Conservation (phyloP, 192 early-diverging fungal genomes). For the Coemansia sp. region DNA sequence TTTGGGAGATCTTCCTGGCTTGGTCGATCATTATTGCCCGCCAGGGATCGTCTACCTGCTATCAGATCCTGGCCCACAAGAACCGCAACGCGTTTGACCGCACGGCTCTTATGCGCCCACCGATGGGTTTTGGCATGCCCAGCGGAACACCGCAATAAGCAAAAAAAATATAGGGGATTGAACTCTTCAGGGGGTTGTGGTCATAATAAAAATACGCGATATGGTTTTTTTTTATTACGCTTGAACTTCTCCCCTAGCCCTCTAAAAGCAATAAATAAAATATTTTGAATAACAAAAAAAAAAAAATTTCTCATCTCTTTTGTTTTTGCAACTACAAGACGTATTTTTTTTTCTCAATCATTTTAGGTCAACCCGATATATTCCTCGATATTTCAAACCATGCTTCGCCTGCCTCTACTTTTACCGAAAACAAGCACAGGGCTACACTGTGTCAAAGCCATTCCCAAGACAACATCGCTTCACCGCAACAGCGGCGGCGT, state of each 20-base stretch:
- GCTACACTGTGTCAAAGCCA: no score
- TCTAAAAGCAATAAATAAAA: no score
- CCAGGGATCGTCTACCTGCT: constrained; percentile 95
- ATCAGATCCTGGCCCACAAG: constrained; percentile 96
- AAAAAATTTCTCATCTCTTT: no score
- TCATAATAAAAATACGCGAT: no score
- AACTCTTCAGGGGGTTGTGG: no score
- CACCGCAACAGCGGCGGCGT: background rate
- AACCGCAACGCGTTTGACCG: constrained; percentile 96
- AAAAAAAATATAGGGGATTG: background rate
- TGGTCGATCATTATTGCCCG: constrained; percentile 95
- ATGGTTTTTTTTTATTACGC: no score
- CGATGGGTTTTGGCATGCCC: constrained; percentile 34
- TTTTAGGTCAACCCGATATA: background rate
- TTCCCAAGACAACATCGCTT: no score
- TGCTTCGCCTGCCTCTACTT: background rate
- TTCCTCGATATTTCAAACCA: background rate
- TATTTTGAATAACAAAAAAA: no score
- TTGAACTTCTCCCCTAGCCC: no score
- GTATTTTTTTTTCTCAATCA: background rate
- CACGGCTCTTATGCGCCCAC: constrained; percentile 57
- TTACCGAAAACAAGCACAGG: background rate
- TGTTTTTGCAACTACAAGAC: no score
- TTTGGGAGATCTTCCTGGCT: constrained; percentile 98
- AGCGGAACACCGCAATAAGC: constrained; percentile 17